Conservation (phyloP, 2,329 filamentous ascomycete species). For the Fusarium nodosum region DNA sequence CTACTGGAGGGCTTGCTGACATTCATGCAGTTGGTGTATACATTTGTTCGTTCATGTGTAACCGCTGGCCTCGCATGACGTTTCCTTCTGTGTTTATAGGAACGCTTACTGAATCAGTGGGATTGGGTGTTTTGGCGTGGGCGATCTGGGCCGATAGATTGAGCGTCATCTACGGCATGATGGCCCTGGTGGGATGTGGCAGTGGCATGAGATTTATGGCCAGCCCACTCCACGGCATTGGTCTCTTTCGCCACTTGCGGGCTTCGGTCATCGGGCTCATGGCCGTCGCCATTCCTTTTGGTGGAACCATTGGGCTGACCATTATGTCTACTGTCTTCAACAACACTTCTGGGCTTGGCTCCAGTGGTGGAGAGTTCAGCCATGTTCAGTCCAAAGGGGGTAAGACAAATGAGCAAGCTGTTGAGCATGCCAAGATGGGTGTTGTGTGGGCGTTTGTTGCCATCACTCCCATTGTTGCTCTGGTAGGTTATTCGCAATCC, state of each 20-base stretch:
- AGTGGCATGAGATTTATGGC: constrained; percentile 76
- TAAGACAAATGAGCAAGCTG: constrained; percentile 26
- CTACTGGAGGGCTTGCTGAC: not conserved
- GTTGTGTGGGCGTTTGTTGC: constrained; percentile 76
- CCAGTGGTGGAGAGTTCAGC: constrained; percentile 45
- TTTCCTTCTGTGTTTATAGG: constrained; percentile 70
- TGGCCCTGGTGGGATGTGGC: constrained; percentile 73
- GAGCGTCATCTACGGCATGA: constrained; percentile 72
- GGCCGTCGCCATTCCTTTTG: constrained; percentile 71
- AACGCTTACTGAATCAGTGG: constrained; percentile 68
- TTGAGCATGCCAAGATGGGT: constrained; percentile 59
- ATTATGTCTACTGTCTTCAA: constrained; percentile 79
- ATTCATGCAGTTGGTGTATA: constrained; percentile 64
- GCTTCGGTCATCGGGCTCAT: constrained; percentile 72
- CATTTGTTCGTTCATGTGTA: constrained; percentile 70
- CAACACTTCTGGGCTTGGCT: constrained; percentile 60
- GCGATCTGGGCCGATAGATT: constrained; percentile 65
- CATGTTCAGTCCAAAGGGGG: constrained; percentile 36
- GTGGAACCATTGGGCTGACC: constrained; percentile 74
- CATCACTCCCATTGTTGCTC: constrained; percentile 69
- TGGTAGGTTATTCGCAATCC: constrained; percentile 49
- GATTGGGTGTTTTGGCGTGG: constrained; percentile 69
- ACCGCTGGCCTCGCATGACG: constrained; percentile 72
- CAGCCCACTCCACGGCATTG: constrained; percentile 72
- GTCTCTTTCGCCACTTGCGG: constrained; percentile 70